phyloP scores from a whole-genome alignment of 306 rosid species.

The Oxytropis ochrocephala region DNA sequence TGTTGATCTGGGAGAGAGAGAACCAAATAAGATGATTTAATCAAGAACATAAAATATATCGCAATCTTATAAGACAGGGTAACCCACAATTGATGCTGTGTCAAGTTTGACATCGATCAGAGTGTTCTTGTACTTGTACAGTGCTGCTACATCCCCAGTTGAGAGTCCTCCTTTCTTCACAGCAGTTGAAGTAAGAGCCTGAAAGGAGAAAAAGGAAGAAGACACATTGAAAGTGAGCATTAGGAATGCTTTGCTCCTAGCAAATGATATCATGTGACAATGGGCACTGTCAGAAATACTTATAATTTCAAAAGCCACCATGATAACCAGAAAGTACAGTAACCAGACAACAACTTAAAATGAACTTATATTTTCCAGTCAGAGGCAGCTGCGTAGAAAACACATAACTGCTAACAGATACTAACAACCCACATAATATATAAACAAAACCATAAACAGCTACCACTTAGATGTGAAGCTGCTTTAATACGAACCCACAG shows the following conservation, averaged over 20 bases:
- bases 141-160: slow-evolving; percentile 69
- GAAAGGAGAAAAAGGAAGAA: slow-evolving; percentile 6
- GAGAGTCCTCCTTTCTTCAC: slow-evolving; percentile 88
- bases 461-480: neutral
- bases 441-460: neutral
- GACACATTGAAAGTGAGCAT: slow-evolving; percentile 3
- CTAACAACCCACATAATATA: neutral
- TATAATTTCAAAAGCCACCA: neutral
- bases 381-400: neutral
- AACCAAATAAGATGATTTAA: slow-evolving; percentile 8
- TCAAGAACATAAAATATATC: neutral
- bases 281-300: neutral
- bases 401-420: neutral
- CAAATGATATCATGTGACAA: neutral
- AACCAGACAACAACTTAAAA: neutral
- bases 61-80: slow-evolving; percentile 14
- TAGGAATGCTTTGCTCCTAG: neutral
- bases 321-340: neutral
- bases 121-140: slow-evolving; percentile 74
- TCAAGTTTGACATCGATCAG: slow-evolving; percentile 76
- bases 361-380: neutral
- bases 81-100: slow-evolving; percentile 75
- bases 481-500: neutral
- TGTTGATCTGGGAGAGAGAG: slow-evolving; percentile 43
- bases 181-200: slow-evolving; percentile 92